These are phyloP conservation scores for Syzygium aqueum DNA, from an alignment of 345 rosid species.

Conservation along the genomic window DNA sequence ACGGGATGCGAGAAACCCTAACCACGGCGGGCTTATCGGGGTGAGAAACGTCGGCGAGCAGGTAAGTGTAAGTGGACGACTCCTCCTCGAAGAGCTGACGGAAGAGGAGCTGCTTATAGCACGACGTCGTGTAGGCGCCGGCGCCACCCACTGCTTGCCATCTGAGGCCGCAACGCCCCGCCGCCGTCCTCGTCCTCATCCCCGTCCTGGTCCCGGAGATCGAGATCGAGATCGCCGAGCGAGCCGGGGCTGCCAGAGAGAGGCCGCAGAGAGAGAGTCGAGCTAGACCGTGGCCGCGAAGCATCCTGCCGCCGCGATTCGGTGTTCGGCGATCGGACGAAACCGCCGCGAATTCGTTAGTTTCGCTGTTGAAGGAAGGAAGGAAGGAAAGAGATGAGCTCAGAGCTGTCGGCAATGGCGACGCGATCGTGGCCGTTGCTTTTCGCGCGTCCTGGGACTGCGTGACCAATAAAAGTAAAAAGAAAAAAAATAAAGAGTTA, in stretches of 20 bases:
- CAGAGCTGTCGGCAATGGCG: neutral
- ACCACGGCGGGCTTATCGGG: slow-evolving; percentile 89
- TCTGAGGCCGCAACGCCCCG: neutral
- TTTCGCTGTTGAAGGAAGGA: neutral
- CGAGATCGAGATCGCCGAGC: neutral
- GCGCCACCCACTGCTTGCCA: neutral
- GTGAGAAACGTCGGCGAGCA: slow-evolving; percentile 84
- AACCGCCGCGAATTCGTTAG: neutral
- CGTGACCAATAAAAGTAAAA: neutral
- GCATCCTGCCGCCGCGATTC: neutral
- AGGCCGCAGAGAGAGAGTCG: neutral
- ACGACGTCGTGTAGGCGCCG: neutral
- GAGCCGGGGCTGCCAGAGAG: neutral
- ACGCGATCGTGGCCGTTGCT: neutral
- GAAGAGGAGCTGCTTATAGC: slow-evolving; percentile 41
- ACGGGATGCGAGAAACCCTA: neutral
- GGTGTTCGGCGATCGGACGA: neutral
- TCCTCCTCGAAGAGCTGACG: slow-evolving; percentile 94
- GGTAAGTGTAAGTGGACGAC: slow-evolving; percentile 79
- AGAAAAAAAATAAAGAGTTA: too few relatives aligned
- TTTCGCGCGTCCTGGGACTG: neutral
- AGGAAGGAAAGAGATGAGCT: neutral
- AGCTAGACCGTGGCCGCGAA: neutral
- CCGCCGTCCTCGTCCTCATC: neutral
- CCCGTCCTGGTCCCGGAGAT: neutral